Evolutionary conservation across 306 rosid genomes (phyloP).

Genomic region (peach (Prunus persica)): DNA sequence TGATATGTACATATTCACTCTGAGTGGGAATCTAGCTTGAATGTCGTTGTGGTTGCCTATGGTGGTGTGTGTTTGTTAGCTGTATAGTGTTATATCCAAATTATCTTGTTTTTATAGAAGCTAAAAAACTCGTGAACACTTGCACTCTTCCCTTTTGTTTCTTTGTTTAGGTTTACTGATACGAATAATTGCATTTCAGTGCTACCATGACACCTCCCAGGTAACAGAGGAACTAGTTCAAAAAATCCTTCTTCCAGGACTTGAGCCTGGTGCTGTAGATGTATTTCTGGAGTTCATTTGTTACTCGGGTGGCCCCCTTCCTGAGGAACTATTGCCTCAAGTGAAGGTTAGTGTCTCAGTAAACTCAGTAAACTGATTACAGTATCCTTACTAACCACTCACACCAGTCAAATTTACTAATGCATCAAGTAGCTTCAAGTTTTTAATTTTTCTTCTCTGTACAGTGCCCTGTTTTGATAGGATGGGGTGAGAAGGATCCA

Average conservation of each 20-base stretch:
- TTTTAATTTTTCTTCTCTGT: slow-evolving; percentile 12
- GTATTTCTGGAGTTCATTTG: slow-evolving; percentile 93
- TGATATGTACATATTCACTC: neutral
- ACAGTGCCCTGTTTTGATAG: slow-evolving; percentile 90
- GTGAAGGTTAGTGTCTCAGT: slow-evolving; percentile 53
- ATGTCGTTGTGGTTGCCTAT: no score
- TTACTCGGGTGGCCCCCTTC: slow-evolving; percentile 95
- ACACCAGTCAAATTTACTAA: neutral
- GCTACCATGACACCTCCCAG: slow-evolving; percentile 82
- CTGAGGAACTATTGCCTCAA: slow-evolving; percentile 85
- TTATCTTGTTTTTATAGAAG: no score
- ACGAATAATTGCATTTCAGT: slow-evolving; percentile 48
- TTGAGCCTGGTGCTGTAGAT: slow-evolving; percentile 90
- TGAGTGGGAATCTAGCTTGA: neutral
- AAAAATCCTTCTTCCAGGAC: slow-evolving; percentile 83
- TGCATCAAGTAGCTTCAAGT: neutral
- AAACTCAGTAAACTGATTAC: slow-evolving; percentile 7
- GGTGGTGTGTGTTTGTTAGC: no score
- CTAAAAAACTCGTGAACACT: neutral
- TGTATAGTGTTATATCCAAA: no score
- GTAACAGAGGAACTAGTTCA: slow-evolving; percentile 89
- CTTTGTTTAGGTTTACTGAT: slow-evolving; percentile 9
- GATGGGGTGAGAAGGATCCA: slow-evolving; percentile 99
- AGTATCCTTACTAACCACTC: slow-evolving; percentile 2
- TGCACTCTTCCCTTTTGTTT: neutral